phyloP scores from a whole-genome alignment of 2,329 filamentous ascomycete species.

The Apiospora pterosperma region DNA sequence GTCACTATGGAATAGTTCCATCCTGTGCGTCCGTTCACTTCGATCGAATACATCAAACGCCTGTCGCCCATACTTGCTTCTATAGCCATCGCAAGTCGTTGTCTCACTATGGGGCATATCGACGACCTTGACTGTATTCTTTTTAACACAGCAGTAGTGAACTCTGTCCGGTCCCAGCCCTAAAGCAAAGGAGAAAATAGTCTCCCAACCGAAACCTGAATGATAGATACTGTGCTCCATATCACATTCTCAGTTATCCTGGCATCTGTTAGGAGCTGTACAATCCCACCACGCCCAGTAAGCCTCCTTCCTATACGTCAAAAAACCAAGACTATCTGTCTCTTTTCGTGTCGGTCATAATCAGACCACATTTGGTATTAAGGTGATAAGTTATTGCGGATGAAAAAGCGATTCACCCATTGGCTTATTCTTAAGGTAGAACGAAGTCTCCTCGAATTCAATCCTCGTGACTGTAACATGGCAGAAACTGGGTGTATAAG shows the following conservation, averaged over 20 bases:
- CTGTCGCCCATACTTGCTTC: not conserved
- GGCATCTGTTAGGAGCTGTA: not conserved
- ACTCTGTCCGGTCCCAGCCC: not conserved
- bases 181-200: not conserved
- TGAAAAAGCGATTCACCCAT: not conserved
- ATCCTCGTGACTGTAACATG: not conserved
- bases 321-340: not conserved
- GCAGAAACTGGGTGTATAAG: not conserved
- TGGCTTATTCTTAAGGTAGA: not conserved
- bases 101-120: not conserved
- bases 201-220: not conserved
- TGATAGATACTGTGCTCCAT: not conserved
- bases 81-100: not conserved
- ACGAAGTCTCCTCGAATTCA: not conserved
- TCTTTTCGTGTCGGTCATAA: not conserved
- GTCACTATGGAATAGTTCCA: not conserved
- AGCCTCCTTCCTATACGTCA: not conserved
- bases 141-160: not conserved
- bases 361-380: not conserved
- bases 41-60: not conserved
- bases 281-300: not conserved
- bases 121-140: not conserved
- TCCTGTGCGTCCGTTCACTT: not conserved
- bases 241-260: not conserved
- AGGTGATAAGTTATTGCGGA: not conserved